Conservation (phyloP, 2,329 filamentous ascomycete species). For the Lomentospora prolificans region DNA sequence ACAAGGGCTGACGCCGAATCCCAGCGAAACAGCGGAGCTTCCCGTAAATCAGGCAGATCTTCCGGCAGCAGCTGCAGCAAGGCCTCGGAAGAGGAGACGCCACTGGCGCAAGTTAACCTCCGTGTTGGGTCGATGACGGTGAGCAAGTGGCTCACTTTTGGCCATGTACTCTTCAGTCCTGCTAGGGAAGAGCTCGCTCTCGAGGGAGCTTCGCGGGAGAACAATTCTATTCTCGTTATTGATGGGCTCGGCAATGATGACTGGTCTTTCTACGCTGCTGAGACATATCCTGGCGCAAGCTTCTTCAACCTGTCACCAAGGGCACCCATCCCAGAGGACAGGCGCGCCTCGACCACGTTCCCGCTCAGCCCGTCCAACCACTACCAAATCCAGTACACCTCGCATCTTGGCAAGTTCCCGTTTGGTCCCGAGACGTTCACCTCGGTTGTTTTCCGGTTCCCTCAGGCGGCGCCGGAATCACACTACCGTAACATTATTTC, state of each 20-base stretch:
- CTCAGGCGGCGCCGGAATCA: constrained; percentile 55
- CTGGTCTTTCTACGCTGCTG: constrained; percentile 78
- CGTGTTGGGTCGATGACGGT: constrained; percentile 74
- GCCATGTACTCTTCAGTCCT: constrained; percentile 73
- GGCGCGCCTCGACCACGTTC: constrained; percentile 33
- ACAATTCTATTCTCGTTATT: constrained; percentile 61
- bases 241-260: constrained; percentile 81
- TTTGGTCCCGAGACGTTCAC: constrained; percentile 69
- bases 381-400: constrained; percentile 61
- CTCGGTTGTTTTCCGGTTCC: constrained; percentile 68
- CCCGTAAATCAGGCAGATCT: constrained; percentile 21
- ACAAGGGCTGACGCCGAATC: constrained; percentile 19
- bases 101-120: constrained; percentile 63
- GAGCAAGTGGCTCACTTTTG: constrained; percentile 80
- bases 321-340: constrained; percentile 37
- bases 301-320: constrained; percentile 67
- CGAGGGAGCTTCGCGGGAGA: constrained; percentile 29
- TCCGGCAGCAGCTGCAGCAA: constrained; percentile 38
- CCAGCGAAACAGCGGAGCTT: constrained; percentile 8
- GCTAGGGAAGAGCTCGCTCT: constrained; percentile 59
- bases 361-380: constrained; percentile 58
- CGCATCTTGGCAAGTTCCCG: constrained; percentile 57
- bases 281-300: constrained; percentile 64
- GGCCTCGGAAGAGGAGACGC: constrained; percentile 47
- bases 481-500: constrained; percentile 62